Conservation (phyloP, 345 rosid genomes). For the Acer saccharum region DNA sequence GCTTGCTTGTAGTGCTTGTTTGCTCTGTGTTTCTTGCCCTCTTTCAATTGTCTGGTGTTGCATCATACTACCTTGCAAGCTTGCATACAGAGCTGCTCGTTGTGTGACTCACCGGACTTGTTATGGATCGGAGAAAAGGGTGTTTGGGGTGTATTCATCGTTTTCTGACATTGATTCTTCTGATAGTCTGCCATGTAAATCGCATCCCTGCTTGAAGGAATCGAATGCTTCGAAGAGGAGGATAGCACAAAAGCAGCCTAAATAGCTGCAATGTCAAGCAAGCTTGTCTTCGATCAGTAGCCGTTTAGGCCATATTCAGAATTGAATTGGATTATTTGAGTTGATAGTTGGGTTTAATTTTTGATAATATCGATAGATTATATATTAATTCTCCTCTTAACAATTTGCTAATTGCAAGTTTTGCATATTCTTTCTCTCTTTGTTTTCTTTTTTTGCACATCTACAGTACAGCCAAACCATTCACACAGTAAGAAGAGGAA, state of each 20-base stretch:
- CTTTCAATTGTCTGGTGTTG: conserved; percentile 58
- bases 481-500: neutral
- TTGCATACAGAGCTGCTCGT: conserved; percentile 45
- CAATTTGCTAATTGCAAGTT: neutral
- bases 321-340: neutral
- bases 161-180: conserved; percentile 70
- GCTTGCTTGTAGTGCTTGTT: conserved; percentile 54
- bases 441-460: neutral
- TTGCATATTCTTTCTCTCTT: neutral
- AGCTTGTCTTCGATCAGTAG: neutral
- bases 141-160: conserved; percentile 61
- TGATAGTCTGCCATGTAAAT: conserved; percentile 22
- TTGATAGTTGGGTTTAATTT: neutral
- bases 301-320: neutral
- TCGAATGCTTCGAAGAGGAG: conserved; percentile 12
- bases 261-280: neutral
- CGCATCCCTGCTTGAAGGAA: conserved; percentile 1
- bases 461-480: neutral
- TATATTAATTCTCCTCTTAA: neutral
- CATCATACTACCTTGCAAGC: conserved; percentile 59
- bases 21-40: conserved; percentile 64
- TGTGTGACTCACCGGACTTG: conserved; percentile 26
- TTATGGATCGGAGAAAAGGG: conserved; percentile 37
- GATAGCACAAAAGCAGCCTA: neutral
- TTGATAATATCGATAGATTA: neutral